Evolutionary conservation across 116 monocot species (phyloP), one percentile per base, ranked within the genome.

Genomic region (Posidonia oceanica): DNA sequence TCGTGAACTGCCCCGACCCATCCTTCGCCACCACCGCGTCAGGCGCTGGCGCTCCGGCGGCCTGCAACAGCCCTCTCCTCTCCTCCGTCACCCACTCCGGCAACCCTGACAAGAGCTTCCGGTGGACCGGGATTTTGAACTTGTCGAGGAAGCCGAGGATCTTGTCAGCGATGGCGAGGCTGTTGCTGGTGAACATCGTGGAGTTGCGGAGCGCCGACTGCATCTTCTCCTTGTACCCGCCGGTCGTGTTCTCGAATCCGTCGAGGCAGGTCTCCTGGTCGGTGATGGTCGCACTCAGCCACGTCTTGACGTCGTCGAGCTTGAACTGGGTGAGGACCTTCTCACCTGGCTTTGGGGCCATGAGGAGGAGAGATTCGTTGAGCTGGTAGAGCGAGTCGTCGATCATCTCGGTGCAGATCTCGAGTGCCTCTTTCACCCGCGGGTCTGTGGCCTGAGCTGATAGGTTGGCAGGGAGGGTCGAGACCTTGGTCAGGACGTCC

Each of bases 251-350:
- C 5, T 84, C 89, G 67, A 94, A 86, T 1, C 88, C 80, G 60
- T 91, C 88, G 13, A 94, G 59, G 70, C 90, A 94, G 1, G 90
- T 94, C 36, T 76, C 85, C 58, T 85, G 89, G 66, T 90, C 36
- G 11, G 87, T 76, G 4, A 94, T 42, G 6, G 83, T 83, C 7
- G 87, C 90, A 71, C 94, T 94, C 41, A 89, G 71, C 94, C 89
- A 94, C 16, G 94, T 77, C 64, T 54, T 78, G 39, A 90, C 63
- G 54, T 94, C 90, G 52, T 74, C 74, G 58, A 88, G 71, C 66
- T 71, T 76, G 11, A 83, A 59, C 36, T 39, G 42, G 5, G 73
- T 80, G 10, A 85, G 67, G 5, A 76, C 5, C 61, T 79, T 77
- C 66, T 75, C 68, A 3, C 70, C 84, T 7, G 57, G 56, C 36